Evolutionary conservation across 257 asterid genomes (phyloP).

Genomic region (Fraxinus cuspidata): DNA sequence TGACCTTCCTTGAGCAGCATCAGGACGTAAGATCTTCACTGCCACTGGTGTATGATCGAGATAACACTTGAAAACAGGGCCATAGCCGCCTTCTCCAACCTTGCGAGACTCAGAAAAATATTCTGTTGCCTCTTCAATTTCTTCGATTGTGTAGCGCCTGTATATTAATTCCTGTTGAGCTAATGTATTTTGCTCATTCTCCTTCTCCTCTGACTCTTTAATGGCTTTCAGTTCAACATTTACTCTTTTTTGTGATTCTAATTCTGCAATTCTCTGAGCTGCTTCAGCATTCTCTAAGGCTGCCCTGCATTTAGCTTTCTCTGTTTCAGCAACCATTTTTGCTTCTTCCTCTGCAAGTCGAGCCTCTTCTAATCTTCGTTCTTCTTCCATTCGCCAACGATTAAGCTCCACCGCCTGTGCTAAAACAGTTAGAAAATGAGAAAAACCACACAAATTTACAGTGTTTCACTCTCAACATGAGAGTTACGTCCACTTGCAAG

Average conservation of each 20-base stretch:
- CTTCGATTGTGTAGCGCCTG: slow-evolving; percentile 68
- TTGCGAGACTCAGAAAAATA: slow-evolving; percentile 49
- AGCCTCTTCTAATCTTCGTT: slow-evolving; percentile 58
- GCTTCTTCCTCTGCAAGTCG: slow-evolving; percentile 49
- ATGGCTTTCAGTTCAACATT: slow-evolving; percentile 42
- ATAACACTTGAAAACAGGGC: slow-evolving; percentile 80
- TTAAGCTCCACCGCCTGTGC: slow-evolving; percentile 71
- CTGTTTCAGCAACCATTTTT: slow-evolving; percentile 35
- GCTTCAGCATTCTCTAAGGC: slow-evolving; percentile 45
- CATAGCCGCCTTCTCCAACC: slow-evolving; percentile 96
- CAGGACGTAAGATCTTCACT: slow-evolving; percentile 81
- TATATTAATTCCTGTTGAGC: slow-evolving; percentile 34
- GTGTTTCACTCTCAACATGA: neutral
- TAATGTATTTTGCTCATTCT: slow-evolving; percentile 3
- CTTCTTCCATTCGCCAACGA: slow-evolving; percentile 79
- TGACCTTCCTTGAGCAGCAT: slow-evolving; percentile 83
- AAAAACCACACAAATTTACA: neutral
- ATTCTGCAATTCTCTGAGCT: slow-evolving; percentile 46
- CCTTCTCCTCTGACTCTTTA: slow-evolving; percentile 38
- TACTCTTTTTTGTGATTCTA: slow-evolving; percentile 47
- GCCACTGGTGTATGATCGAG: slow-evolving; percentile 89
- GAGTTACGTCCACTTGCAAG: neutral
- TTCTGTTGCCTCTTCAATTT: slow-evolving; percentile 82
- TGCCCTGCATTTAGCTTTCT: slow-evolving; percentile 35
- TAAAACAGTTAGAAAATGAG: neutral